These are phyloP conservation scores for Lentinula guzmanii DNA, from an alignment of 768 basidiomycete genomes.

Conservation along the genomic window DNA sequence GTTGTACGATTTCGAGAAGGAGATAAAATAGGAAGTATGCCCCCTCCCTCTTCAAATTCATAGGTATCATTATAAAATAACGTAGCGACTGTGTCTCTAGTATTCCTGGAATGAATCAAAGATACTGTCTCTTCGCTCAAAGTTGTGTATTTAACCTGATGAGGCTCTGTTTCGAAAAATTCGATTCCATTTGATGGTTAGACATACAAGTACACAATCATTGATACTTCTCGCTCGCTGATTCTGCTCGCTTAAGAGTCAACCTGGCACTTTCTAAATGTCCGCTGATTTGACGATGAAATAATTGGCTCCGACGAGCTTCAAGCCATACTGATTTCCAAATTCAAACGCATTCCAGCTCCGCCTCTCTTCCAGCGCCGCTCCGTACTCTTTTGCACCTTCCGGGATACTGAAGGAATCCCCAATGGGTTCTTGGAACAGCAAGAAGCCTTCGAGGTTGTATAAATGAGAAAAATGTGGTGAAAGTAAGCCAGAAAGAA, in stretches of 20 bases:
- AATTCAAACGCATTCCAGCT: constrained; percentile 54
- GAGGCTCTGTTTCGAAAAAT: too few relatives aligned
- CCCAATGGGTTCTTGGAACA: constrained; percentile 51
- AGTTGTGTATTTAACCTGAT: too few relatives aligned
- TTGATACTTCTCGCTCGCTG: not conserved
- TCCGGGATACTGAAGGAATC: constrained; percentile 32
- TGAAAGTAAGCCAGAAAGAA: not conserved
- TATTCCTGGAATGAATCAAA: constrained; percentile 5
- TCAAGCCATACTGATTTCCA: constrained; percentile 43
- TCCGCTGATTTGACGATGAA: constrained; percentile 33
- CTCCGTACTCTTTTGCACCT: constrained; percentile 40
- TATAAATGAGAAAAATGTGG: not conserved
- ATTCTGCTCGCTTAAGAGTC: not conserved
- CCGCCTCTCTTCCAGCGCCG: constrained; percentile 35
- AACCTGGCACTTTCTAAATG: not conserved
- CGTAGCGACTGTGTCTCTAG: not conserved
- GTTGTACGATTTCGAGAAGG: not conserved
- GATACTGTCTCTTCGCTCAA: not conserved
- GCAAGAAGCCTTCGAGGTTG: constrained; percentile 37
- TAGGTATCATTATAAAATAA: not conserved
- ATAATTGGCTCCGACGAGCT: constrained; percentile 55
- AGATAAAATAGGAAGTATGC: constrained; percentile 5
- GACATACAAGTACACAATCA: too few relatives aligned
- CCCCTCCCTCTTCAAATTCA: not conserved
- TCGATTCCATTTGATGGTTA: not conserved